These are phyloP conservation scores for Lactifluus subvellereus DNA, from an alignment of 768 basidiomycete species.

Conservation along the genomic window DNA sequence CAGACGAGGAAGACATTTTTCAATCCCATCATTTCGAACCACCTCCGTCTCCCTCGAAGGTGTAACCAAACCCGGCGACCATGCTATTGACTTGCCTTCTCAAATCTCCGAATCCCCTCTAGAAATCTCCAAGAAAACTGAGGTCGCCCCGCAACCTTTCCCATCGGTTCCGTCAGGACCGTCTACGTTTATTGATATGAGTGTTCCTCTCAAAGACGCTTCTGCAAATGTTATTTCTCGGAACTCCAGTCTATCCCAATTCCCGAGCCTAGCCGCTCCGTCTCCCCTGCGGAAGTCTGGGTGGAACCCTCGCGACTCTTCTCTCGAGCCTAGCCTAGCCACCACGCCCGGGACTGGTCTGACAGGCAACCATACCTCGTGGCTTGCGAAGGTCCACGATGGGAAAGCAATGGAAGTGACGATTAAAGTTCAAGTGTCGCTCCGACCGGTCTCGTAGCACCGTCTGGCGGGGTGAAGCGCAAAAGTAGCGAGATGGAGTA, in stretches of 20 bases:
- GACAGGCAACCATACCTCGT: conserved; percentile 66
- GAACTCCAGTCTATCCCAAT: conserved; percentile 41
- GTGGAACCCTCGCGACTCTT: conserved; percentile 44
- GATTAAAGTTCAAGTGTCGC: conserved; percentile 29
- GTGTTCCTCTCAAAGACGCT: conserved; percentile 27
- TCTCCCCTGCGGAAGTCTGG: conserved; percentile 66
- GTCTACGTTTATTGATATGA: conserved; percentile 18
- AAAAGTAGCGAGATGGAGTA: conserved; percentile 55
- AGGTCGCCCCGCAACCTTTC: background rate
- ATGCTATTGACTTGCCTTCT: background rate
- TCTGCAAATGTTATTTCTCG: conserved; percentile 29
- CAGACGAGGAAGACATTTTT: conserved; percentile 50
- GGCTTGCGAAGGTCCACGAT: conserved; percentile 73
- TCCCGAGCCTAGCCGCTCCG: conserved; percentile 64
- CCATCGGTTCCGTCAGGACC: conserved; percentile 2
- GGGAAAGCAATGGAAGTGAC: conserved; percentile 42
- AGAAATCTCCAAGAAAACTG: conserved; percentile 11
- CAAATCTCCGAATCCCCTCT: background rate
- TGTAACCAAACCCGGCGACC: background rate
- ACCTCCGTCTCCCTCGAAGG: background rate
- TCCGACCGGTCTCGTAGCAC: conserved; percentile 5
- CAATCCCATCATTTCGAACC: conserved; percentile 6
- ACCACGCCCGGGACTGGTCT: conserved; percentile 31
- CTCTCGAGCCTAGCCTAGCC: conserved; percentile 27
- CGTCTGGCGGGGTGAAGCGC: conserved; percentile 40